These are phyloP conservation scores for Nyssa sinensis DNA, from an alignment of 148 eudicot genomes.

Conservation along the genomic window DNA sequence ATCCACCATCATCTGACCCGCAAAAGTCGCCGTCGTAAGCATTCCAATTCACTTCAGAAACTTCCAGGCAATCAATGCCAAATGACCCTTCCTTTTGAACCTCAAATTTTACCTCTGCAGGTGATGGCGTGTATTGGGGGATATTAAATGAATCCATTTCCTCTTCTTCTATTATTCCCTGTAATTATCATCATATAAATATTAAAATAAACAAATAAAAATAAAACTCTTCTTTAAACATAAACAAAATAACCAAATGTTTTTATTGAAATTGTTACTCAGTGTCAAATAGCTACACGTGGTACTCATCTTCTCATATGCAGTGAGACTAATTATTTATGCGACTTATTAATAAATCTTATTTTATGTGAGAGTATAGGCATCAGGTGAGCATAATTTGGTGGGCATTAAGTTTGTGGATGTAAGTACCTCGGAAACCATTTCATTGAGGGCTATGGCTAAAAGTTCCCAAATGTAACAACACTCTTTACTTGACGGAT, in stretches of 20 bases:
- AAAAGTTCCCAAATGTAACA: conserved; percentile 47
- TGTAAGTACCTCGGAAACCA: conserved; percentile 61
- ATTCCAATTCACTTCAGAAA: conserved; percentile 39
- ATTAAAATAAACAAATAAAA: too few species aligned
- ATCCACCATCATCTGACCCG: conserved; percentile 5
- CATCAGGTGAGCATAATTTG: too few species aligned
- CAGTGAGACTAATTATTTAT: too few species aligned
- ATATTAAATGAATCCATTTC: conserved; percentile 44
- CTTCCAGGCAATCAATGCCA: conserved; percentile 24
- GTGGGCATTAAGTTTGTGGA: too few species aligned
- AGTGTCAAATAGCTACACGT: too few species aligned
- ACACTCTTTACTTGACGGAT: conserved; percentile 41
- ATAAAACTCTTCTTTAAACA: too few species aligned
- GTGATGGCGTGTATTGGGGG: conserved; percentile 51
- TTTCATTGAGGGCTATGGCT: conserved; percentile 39
- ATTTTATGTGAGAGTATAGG: too few species aligned
- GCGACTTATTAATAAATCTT: too few species aligned
- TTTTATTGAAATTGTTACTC: too few species aligned
- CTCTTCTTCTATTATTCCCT: conserved; percentile 59
- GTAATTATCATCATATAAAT: neutral
- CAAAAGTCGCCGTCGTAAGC: neutral
- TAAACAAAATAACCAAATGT: too few species aligned
- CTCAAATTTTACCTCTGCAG: conserved; percentile 33
- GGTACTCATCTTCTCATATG: too few species aligned
- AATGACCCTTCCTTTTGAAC: conserved; percentile 52